Percentiles rank a stretch among this genome's conserved stretches.
Conservation (phyloP, 2,329 filamentous ascomycete genomes). For the Chaetomiaceae sp. region DNA sequence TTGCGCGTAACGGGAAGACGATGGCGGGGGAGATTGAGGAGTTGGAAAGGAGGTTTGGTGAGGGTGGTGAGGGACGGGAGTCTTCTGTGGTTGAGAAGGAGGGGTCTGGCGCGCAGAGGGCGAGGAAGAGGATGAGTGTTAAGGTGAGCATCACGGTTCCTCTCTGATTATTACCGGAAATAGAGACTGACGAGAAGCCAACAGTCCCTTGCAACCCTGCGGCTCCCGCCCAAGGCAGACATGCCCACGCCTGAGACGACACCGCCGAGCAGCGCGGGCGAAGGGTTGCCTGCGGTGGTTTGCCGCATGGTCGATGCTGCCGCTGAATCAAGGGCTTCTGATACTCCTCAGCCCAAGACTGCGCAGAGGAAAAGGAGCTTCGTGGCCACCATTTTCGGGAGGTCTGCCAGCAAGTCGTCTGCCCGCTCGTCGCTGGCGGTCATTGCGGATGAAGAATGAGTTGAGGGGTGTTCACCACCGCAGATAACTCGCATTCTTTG, state of each 20-base stretch:
- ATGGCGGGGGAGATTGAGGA: conserved; percentile 64
- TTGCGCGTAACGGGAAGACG: conserved; percentile 68
- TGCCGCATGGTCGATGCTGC: not conserved
- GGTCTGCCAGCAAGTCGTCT: conserved; percentile 23
- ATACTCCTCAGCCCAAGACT: conserved; percentile 21
- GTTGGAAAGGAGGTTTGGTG: conserved; percentile 32
- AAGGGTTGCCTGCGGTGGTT: conserved; percentile 9
- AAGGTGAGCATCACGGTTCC: conserved; percentile 27
- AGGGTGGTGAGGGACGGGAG: not conserved
- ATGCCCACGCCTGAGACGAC: conserved; percentile 18
- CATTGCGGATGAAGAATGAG: conserved; percentile 1
- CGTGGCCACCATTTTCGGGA: conserved; percentile 41
- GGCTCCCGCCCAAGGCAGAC: not conserved
- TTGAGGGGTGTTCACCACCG: too few species aligned
- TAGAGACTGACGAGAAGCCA: too few species aligned
- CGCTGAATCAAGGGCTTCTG: not conserved
- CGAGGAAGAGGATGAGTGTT: conserved; percentile 35
- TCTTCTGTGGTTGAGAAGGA: not conserved
- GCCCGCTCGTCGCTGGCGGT: conserved; percentile 14
- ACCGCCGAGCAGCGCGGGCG: conserved; percentile 23
- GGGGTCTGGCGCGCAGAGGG: conserved; percentile 19
- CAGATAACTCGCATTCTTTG: too few species aligned
- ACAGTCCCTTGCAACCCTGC: conserved; percentile 23
- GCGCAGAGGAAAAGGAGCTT: conserved; percentile 45
- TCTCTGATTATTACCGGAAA: too few species aligned